Evolutionary conservation across 2,329 filamentous ascomycete species (phyloP), one percentile per base, ranked within the genome.

Genomic region (Ceratocystis papillata): DNA sequence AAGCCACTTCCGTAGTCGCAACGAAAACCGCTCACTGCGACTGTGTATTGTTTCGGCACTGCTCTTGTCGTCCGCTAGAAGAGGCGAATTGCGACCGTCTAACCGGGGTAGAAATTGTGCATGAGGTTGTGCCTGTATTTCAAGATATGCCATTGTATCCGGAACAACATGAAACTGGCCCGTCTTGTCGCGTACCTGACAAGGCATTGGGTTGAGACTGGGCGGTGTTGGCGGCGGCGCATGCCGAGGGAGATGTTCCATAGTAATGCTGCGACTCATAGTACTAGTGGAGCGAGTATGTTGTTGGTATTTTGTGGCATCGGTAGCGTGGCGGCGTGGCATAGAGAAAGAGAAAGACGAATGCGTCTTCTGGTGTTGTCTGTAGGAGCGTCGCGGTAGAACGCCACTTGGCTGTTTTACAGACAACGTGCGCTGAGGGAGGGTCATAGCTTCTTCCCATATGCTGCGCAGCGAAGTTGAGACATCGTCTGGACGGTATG

Each of bases 101-200:
- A 41, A 41, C 10, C 3, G 37, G 37, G 37, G 37, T 41, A 41
- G 37, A 41, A 15, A 15, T 4, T 41, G 37, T 20, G 53, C 8
- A 28, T 28, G 37, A 5, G 62, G 22, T 20, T 63, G 48, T 12
- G 44, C 53, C 63, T 65, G 63, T 15, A 67, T 59, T 60, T 65
- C 66, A 61, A 67, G 65, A 28, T 62, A 55, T 6, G 62, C 28
- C 17, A 28, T 37, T 15, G 63, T 46, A 22, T 67, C 66, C 59
- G 46, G 63, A 25, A 67, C 66, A 10, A 67, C 66, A 33, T 65
- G 60, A 45, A 67, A 67, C 41, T 60, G 46, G 25, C 66, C 66
- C 28, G 50, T 33, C 59, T 63, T 41, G 45, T 67, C 66, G 28
- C 63, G 60, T 15, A 67, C 50, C 15, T 65, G 64, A 30, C 63